Conservation (phyloP, 1,139 yeast species). For the Pichia sp. region DNA sequence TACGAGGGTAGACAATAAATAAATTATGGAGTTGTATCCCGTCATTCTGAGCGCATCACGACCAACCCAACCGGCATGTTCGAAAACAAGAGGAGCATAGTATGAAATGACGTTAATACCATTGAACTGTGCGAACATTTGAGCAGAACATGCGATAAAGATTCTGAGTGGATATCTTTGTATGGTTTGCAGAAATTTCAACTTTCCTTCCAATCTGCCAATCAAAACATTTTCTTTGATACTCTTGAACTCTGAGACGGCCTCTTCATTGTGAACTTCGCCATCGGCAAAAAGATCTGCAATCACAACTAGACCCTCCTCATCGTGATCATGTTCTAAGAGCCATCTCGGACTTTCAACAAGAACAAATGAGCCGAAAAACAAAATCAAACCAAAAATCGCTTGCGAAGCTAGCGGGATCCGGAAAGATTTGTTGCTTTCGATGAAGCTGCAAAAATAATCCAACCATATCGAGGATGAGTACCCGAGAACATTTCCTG, state of each 20-base stretch:
- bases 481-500: slow-evolving; percentile 87
- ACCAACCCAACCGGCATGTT: slow-evolving; percentile 93
- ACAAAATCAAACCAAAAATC: slow-evolving; percentile 64
- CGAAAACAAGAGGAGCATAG: slow-evolving; percentile 91
- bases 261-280: slow-evolving; percentile 48
- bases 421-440: slow-evolving; percentile 65
- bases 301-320: slow-evolving; percentile 80
- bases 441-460: slow-evolving; percentile 66
- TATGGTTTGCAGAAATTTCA: slow-evolving; percentile 69
- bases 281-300: slow-evolving; percentile 76
- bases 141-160: slow-evolving; percentile 87
- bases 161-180: slow-evolving; percentile 67
- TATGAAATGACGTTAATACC: slow-evolving; percentile 92
- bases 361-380: slow-evolving; percentile 68
- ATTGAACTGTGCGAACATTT: slow-evolving; percentile 86
- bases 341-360: slow-evolving; percentile 92
- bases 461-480: slow-evolving; percentile 89
- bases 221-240: slow-evolving; percentile 78
- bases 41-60: slow-evolving; percentile 87
- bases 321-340: slow-evolving; percentile 80
- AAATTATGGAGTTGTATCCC: slow-evolving; percentile 78
- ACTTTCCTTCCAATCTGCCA: slow-evolving; percentile 74
- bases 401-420: slow-evolving; percentile 75
- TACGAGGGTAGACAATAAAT: slow-evolving; percentile 71
- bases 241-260: slow-evolving; percentile 67